These are phyloP conservation scores for Paramyrothecium sp. DNA, from an alignment of 2,329 filamentous ascomycete species.

Conservation along the genomic window DNA sequence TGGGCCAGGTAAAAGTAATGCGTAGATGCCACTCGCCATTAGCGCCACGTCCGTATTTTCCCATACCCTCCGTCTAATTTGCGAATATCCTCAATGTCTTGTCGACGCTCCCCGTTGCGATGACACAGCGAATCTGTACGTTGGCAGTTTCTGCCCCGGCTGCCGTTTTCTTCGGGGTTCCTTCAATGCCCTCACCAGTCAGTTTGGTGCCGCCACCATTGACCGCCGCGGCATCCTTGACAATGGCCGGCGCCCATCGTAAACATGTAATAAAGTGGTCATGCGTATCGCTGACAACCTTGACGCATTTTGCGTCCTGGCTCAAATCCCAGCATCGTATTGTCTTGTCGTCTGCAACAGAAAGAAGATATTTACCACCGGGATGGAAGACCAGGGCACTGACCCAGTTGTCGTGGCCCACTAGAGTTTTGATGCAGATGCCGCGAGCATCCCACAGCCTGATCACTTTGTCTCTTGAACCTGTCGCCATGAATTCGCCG, in stretches of 20 bases:
- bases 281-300: slow-evolving; percentile 74
- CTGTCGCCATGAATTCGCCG: slow-evolving; percentile 87
- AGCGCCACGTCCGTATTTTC: neutral
- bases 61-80: neutral
- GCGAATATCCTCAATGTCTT: slow-evolving; percentile 11
- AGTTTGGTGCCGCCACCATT: slow-evolving; percentile 4
- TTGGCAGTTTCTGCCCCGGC: slow-evolving; percentile 26
- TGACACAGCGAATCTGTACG: slow-evolving; percentile 75
- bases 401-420: slow-evolving; percentile 94
- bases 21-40: neutral
- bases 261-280: slow-evolving; percentile 84
- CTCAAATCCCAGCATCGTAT: slow-evolving; percentile 90
- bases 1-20: neutral
- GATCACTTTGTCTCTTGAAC: slow-evolving; percentile 86
- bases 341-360: slow-evolving; percentile 85
- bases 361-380: slow-evolving; percentile 85
- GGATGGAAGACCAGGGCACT: slow-evolving; percentile 85
- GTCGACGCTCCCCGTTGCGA: slow-evolving; percentile 78
- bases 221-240: neutral
- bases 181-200: slow-evolving; percentile 14
- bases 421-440: slow-evolving; percentile 77
- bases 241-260: slow-evolving; percentile 70
- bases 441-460: slow-evolving; percentile 85
- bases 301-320: slow-evolving; percentile 88
- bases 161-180: slow-evolving; percentile 15